Evolutionary conservation across 805 yeast species (phyloP), one percentile per base, ranked within the genome.

Genomic region (Lipomyces spencermartinsiae): DNA sequence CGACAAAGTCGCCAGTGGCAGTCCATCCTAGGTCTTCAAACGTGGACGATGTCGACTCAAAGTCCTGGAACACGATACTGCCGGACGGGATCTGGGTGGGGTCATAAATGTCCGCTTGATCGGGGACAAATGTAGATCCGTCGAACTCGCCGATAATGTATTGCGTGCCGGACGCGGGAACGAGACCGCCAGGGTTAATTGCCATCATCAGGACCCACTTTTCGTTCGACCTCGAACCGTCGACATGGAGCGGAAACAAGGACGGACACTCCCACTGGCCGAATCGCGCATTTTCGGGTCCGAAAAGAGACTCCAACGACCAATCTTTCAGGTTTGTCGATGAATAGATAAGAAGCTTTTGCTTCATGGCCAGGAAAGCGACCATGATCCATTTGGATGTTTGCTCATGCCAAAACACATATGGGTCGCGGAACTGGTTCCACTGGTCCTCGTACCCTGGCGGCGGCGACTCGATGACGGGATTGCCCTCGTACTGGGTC

Each of bases 191-290:
- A n/a, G 84, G 83, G 70, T 81, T 81, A 65, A 81, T 76, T 29
- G 83, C 79, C 9, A 81, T 46, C 61, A 79, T 73, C 77, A 81
- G 65, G 12, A 81, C 81, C 83, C 83, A 81, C 63, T 76, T 77
- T 35, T 69, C 66, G n/a, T 4, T 16, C 31, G 62, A 61, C 16
- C 0, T 10, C 5, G 54, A 29, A 1, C 69, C 75, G 51, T 73
- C 73, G 61, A 76, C 68, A 8, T 78, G 79, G 9, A 80, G 72
- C 56, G 77, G 75, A 19, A 76, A 75, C 60, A 81, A 67, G 46
- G 81, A 80, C 0, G 83, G 83, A 66, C 83, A 81, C 71, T 81
- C 84, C 69, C 81, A 81, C 67, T 81, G 83, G 69, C 70, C 77
- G 1, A 83, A 83, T 8, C 76, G 9, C 3, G 51, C 39, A 51